These are phyloP conservation scores for Cystofilobasidium ferigula DNA, from an alignment of 768 basidiomycete genomes.

Conservation along the genomic window DNA sequence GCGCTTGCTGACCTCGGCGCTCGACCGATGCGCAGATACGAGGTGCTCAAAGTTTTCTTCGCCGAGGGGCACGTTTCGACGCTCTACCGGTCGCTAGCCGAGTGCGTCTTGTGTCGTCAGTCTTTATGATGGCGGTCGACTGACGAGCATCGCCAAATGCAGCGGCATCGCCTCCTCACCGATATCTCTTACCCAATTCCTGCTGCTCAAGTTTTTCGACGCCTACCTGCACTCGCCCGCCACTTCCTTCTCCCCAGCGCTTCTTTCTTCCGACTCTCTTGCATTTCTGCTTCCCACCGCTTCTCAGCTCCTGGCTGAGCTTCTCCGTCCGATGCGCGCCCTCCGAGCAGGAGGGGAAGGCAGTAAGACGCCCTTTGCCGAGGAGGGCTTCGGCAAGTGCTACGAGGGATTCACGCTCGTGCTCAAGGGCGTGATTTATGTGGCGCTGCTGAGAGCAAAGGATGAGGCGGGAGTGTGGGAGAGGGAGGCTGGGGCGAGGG, in stretches of 20 bases:
- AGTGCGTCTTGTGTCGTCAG: too few relatives aligned
- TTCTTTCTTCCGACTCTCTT: neutral
- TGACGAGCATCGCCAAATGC: conserved; percentile 20
- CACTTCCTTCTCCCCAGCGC: neutral
- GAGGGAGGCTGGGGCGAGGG: conserved; percentile 38
- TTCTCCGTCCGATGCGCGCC: conserved; percentile 46
- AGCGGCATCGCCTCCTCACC: conserved; percentile 53
- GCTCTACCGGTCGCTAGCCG: conserved; percentile 51
- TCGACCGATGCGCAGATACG: too few relatives aligned
- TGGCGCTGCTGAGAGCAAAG: conserved; percentile 49
- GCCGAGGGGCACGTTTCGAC: conserved; percentile 50
- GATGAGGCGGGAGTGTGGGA: conserved; percentile 29
- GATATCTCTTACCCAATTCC: conserved; percentile 73
- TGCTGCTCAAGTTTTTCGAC: conserved; percentile 76
- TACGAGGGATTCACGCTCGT: conserved; percentile 70
- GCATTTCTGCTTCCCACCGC: conserved; percentile 53
- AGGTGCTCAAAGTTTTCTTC: conserved; percentile 41
- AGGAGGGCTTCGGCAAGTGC: conserved; percentile 41
- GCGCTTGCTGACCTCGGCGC: neutral
- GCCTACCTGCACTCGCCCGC: conserved; percentile 53
- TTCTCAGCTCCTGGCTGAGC: conserved; percentile 52
- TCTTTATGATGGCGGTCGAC: too few relatives aligned
- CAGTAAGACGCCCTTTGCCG: conserved; percentile 35
- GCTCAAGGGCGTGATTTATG: conserved; percentile 59
- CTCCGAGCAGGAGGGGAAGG: conserved; percentile 1